Evolutionary conservation across 805 yeast species (phyloP), one percentile per base, ranked within the genome.

Genomic region (Pichia scutulata): DNA sequence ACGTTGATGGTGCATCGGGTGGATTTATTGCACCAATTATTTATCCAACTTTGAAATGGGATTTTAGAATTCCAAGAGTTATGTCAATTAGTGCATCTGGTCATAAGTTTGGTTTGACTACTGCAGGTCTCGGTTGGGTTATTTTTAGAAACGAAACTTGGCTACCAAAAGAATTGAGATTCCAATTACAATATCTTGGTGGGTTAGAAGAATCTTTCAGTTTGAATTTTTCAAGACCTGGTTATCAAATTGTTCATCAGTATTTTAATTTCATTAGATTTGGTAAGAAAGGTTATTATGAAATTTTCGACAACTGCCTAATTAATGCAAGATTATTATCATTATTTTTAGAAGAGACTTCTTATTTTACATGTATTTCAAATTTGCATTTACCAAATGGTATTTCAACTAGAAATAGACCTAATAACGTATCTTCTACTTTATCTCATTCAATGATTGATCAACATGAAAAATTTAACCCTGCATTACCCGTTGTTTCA

Each of bases 91-190:
- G 89, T 71, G 79, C 95, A 12, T 86, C 95, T 1, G 96, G 97
- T 52, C 97, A 89, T 71, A 89, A 89, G 70, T 89, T 86, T 68
- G 97, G 97, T 36, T 72, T 89, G 46, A 85, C 90, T 28, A 80
- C 95, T 24, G 95, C 92, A 12, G 97, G 97, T 41, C 75, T 87
- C 47, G 97, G 97, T 48, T 89, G 96, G 96, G 81, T 89, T 54
- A 69, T 89, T 49, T 90, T 95, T 89, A 80, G 82, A 64, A 81
- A 81, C 63, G 71, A 73, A 41, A 57, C 70, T 40, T 76, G 74
- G 61, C 73, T 89, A 55, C 93, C 97, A 23, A 74, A 81, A 51
- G 80, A 79, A 54, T 73, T 89, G 55, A 77, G 84, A 59, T 89
- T 89, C 70, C 82, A 85, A 56, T 74, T 89, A 61, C 82, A 82